phyloP scores from a whole-genome alignment of 2,329 filamentous ascomycete genomes.

The Ceratocystis papillata region DNA sequence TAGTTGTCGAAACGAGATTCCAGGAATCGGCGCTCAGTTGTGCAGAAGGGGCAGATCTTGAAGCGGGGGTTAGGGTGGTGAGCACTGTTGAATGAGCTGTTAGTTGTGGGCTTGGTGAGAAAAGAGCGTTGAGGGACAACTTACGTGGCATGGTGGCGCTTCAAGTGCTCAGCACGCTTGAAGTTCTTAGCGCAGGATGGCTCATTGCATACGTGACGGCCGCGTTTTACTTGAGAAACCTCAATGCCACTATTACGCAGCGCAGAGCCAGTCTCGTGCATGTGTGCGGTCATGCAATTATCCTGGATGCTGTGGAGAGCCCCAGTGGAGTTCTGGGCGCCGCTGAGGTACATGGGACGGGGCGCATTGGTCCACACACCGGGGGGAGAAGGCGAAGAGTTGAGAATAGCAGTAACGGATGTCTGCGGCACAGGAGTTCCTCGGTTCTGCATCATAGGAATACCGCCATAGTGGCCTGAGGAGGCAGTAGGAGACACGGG shows the following conservation, averaged over 20 bases:
- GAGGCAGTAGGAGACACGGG: slow-evolving; percentile 18
- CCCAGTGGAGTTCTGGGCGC: slow-evolving; percentile 13
- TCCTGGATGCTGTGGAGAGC: slow-evolving; percentile 12
- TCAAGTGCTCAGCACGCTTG: slow-evolving; percentile 45
- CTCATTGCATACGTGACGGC: slow-evolving; percentile 39
- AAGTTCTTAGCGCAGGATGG: slow-evolving; percentile 41
- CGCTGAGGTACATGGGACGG: slow-evolving; percentile 19
- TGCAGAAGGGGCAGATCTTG: slow-evolving; percentile 24
- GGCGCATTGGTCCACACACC: slow-evolving; percentile 12
- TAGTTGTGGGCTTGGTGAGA: neutral
- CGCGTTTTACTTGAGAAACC: slow-evolving; percentile 27
- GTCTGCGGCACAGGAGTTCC: slow-evolving; percentile 15
- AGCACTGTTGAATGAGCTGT: slow-evolving; percentile 18
- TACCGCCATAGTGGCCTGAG: slow-evolving; percentile 5
- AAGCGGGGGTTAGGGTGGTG: slow-evolving; percentile 23
- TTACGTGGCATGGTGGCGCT: slow-evolving; percentile 45
- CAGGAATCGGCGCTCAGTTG: slow-evolving; percentile 22
- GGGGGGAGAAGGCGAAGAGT: slow-evolving; percentile 20
- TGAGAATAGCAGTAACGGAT: slow-evolving; percentile 21
- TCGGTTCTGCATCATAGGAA: slow-evolving; percentile 3
- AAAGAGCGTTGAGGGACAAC: slow-evolving; percentile 26
- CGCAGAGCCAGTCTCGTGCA: slow-evolving; percentile 18
- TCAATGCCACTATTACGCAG: slow-evolving; percentile 22
- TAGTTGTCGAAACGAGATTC: slow-evolving; percentile 33
- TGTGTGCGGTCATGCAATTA: slow-evolving; percentile 5